phyloP scores from a whole-genome alignment of 345 rosid genomes.

The Eutrema japonicum region DNA sequence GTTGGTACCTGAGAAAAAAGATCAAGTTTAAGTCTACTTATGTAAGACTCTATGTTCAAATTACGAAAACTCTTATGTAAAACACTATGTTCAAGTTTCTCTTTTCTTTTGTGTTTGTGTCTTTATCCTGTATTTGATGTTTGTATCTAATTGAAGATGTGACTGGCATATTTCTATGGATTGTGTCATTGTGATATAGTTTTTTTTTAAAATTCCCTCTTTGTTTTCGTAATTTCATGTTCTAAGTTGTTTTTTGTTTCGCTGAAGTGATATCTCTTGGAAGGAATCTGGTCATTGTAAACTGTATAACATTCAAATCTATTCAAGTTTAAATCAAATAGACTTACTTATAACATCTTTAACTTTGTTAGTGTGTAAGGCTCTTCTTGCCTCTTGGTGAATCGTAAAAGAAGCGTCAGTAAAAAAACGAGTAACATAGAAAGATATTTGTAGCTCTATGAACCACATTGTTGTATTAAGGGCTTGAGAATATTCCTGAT shows the following conservation, averaged over 20 bases:
- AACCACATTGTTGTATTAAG: slow-evolving; percentile 32
- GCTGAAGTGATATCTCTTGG: slow-evolving; percentile 1
- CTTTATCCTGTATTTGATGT: background rate
- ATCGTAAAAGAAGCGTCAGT: background rate
- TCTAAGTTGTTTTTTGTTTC: background rate
- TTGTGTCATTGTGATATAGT: background rate
- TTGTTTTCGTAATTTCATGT: background rate
- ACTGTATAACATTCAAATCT: background rate
- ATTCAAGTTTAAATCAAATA: background rate
- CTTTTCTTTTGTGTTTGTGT: background rate
- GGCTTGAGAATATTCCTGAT: slow-evolving; percentile 33
- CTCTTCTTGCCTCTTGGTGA: background rate
- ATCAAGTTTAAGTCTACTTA: background rate
- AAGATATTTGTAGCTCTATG: background rate
- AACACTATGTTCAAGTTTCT: slow-evolving; percentile 11
- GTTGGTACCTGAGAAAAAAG: slow-evolving; percentile 36
- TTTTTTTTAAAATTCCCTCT: background rate
- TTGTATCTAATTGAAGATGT: background rate
- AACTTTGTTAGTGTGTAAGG: background rate
- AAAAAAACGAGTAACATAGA: background rate
- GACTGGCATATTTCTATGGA: background rate
- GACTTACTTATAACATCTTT: no score
- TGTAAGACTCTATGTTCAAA: background rate
- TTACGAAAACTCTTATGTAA: no score
- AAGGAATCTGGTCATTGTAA: background rate